Conservation (phyloP, 2,329 filamentous ascomycete species). For the Blastomyces parvus region DNA sequence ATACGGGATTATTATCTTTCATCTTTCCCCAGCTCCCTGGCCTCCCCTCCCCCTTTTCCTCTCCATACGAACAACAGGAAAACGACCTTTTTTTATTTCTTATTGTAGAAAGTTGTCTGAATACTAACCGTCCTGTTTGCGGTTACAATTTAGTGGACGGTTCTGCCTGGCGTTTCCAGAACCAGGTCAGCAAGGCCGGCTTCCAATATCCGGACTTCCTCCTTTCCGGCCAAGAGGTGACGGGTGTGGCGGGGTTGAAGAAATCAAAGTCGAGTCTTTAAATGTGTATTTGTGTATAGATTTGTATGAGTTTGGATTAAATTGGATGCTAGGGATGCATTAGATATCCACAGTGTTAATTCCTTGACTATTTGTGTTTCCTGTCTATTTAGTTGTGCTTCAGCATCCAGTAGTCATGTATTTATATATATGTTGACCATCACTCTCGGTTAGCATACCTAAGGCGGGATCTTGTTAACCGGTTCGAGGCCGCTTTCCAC, state of each 20-base stretch:
- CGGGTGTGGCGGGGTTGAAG: constrained; percentile 51
- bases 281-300: background rate
- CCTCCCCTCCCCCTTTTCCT: background rate
- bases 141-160: constrained; percentile 30
- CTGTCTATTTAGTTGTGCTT: background rate
- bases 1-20: too few species aligned
- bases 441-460: too few species aligned
- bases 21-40: too few species aligned
- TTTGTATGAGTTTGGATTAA: background rate
- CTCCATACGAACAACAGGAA: background rate
- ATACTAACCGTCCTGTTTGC: constrained; percentile 4
- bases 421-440: background rate
- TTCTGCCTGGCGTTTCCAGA: constrained; percentile 32
- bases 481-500: background rate
- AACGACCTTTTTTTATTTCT: background rate
- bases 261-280: constrained; percentile 43
- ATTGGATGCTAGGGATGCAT: background rate
- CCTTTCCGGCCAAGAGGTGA: constrained; percentile 43
- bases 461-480: too few species aligned
- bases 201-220: constrained; percentile 52
- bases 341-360: background rate
- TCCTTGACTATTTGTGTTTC: background rate
- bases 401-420: background rate
- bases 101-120: background rate
- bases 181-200: constrained; percentile 25